Percentiles rank a stretch among this genome's conserved stretches.
Evolutionary conservation across 75 land plant genomes (phyloP).

Genomic region (Cryptomeria japonica): DNA sequence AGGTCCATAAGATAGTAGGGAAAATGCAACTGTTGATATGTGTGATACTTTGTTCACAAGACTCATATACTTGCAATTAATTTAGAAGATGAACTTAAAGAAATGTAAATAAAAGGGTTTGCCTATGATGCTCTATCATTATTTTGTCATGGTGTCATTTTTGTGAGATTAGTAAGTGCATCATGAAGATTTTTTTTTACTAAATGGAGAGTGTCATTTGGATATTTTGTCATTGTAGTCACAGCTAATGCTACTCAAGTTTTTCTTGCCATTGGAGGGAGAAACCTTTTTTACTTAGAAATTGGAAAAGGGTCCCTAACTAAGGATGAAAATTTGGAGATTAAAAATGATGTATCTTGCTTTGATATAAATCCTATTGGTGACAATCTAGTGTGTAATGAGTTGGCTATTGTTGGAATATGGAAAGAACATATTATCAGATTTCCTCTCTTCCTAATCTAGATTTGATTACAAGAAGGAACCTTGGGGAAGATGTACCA

Average conservation of each 20-base stretch:
- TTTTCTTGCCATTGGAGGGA: slow-evolving; percentile 96
- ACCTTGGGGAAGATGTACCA: slow-evolving; percentile 95
- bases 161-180: slow-evolving; percentile 86
- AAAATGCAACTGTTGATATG: too few relatives aligned
- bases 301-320: slow-evolving; percentile 68
- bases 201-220: slow-evolving; percentile 87
- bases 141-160: too few relatives aligned
- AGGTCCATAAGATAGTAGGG: too few relatives aligned
- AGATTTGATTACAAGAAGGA: slow-evolving; percentile 72
- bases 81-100: too few relatives aligned
- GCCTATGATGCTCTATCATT: too few relatives aligned
- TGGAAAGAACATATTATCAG: slow-evolving; percentile 96
- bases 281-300: slow-evolving; percentile 89
- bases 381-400: slow-evolving; percentile 69
- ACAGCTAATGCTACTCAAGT: slow-evolving; percentile 98
- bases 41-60: too few relatives aligned
- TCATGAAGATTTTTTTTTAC: slow-evolving; percentile 62
- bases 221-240: slow-evolving; percentile 88
- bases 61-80: too few relatives aligned
- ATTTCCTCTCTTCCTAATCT: slow-evolving; percentile 88
- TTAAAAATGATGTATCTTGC: slow-evolving; percentile 95
- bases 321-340: slow-evolving; percentile 75
- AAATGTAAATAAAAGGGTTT: too few relatives aligned
- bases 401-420: slow-evolving; percentile 93
- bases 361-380: slow-evolving; percentile 98